phyloP scores from a whole-genome alignment of 805 yeast species.

The Wickerhamomyces xylosicus region DNA sequence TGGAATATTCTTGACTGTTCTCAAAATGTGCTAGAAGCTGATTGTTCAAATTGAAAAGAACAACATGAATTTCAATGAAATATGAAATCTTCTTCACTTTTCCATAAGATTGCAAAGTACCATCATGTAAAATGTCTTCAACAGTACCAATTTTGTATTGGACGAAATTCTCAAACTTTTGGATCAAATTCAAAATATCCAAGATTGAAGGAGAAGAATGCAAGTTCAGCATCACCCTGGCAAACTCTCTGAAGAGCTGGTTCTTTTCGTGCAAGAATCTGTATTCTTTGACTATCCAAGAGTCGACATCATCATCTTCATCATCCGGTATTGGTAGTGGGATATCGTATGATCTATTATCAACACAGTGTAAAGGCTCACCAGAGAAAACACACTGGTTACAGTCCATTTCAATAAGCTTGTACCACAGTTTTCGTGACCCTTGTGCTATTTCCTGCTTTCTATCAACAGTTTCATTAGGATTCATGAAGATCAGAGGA shows the following conservation, averaged over 20 bases:
- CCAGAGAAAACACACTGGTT: slow-evolving; percentile 8
- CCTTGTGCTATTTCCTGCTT: slow-evolving; percentile 8
- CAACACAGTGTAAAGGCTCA: slow-evolving; percentile 9
- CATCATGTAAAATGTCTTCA: slow-evolving; percentile 9
- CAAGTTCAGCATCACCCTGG: slow-evolving; percentile 23
- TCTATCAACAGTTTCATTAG: slow-evolving; percentile 5
- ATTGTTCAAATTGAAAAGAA: slow-evolving; percentile 24
- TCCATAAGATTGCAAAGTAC: slow-evolving; percentile 6
- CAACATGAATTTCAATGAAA: slow-evolving; percentile 18
- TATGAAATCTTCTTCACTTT: slow-evolving; percentile 16
- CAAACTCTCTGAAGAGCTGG: slow-evolving; percentile 21
- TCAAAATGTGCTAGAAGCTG: slow-evolving; percentile 33
- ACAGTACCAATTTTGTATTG: slow-evolving; percentile 18
- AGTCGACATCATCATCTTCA: slow-evolving; percentile 26
- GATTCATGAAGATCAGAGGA: slow-evolving; percentile 24
- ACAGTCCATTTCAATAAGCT: slow-evolving; percentile 17
- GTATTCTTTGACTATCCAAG: slow-evolving; percentile 23
- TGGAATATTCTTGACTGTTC: slow-evolving; percentile 13
- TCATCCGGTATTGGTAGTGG: slow-evolving; percentile 23
- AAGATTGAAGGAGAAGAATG: slow-evolving; percentile 23
- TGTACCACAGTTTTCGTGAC: slow-evolving; percentile 19
- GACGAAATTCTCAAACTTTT: slow-evolving; percentile 25
- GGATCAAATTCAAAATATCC: slow-evolving; percentile 22
- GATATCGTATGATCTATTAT: slow-evolving; percentile 13
- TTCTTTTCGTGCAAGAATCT: slow-evolving; percentile 22